These are phyloP conservation scores for Magnaporthales sp. DNA, from an alignment of 2,329 filamentous ascomycete genomes.

Conservation along the genomic window DNA sequence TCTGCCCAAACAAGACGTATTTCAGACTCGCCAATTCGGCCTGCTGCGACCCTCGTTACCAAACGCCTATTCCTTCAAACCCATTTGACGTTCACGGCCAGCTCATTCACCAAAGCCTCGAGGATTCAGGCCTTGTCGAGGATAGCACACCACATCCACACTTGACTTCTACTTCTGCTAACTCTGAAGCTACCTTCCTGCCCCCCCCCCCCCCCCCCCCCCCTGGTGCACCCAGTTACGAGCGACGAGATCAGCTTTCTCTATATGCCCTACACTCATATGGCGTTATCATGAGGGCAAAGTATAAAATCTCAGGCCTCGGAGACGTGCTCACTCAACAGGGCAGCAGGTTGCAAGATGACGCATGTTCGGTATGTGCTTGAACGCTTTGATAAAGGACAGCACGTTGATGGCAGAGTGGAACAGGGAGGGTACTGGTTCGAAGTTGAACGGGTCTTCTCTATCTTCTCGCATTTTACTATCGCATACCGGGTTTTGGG, in stretches of 20 bases:
- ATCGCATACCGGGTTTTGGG: too few relatives aligned
- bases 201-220: too few relatives aligned
- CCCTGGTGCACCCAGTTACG: slow-evolving; percentile 67
- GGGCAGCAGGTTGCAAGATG: slow-evolving; percentile 70
- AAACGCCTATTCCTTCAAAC: slow-evolving; percentile 61
- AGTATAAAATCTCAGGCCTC: slow-evolving; percentile 72
- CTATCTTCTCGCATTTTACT: too few relatives aligned
- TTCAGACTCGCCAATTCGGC: slow-evolving; percentile 61
- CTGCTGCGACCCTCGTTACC: slow-evolving; percentile 61
- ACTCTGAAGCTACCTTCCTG: slow-evolving; percentile 66
- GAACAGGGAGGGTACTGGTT: slow-evolving; percentile 59
- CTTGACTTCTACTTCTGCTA: slow-evolving; percentile 68
- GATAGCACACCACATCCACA: slow-evolving; percentile 76
- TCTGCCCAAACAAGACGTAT: slow-evolving; percentile 42
- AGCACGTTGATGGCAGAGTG: slow-evolving; percentile 83
- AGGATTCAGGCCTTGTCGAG: slow-evolving; percentile 66
- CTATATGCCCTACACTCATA: slow-evolving; percentile 68
- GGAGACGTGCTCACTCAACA: slow-evolving; percentile 77
- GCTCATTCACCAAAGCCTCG: slow-evolving; percentile 65
- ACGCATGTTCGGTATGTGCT: slow-evolving; percentile 57
- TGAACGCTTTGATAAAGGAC: slow-evolving; percentile 70
- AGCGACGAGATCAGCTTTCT: slow-evolving; percentile 73
- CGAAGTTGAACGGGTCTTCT: too few relatives aligned
- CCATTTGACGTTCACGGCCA: slow-evolving; percentile 62
- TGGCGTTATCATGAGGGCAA: slow-evolving; percentile 57